Evolutionary conservation across 352 stramenopile genomes (phyloP).

Genomic region (Phytophthora chlamydospora): DNA sequence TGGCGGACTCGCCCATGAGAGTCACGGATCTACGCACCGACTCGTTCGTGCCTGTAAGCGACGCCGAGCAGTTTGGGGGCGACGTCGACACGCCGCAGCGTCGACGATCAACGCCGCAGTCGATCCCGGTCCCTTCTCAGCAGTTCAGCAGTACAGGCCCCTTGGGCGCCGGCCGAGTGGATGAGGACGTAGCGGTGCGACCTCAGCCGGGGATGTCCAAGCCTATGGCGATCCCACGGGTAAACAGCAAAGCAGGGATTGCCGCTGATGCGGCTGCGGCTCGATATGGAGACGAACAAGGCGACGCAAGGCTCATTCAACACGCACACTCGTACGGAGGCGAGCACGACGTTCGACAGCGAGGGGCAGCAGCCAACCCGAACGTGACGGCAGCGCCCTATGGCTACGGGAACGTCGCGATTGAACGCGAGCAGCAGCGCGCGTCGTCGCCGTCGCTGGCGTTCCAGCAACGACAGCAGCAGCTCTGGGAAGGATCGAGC

Average conservation of each 20-base stretch:
- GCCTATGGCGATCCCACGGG: slow-evolving; percentile 80
- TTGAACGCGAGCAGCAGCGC: slow-evolving; percentile 45
- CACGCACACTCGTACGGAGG: slow-evolving; percentile 77
- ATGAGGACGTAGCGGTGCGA: slow-evolving; percentile 24
- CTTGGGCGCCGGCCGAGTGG: slow-evolving; percentile 11
- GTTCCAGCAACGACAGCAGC: slow-evolving; percentile 41
- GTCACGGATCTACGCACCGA: slow-evolving; percentile 29
- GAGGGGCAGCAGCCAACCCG: slow-evolving; percentile 51
- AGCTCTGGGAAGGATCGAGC: slow-evolving; percentile 40
- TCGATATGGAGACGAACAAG: slow-evolving; percentile 28
- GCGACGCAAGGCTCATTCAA: slow-evolving; percentile 41
- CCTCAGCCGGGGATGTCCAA: slow-evolving; percentile 62
- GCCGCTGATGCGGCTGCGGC: slow-evolving; percentile 30
- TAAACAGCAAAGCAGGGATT: slow-evolving; percentile 41
- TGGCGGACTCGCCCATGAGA: slow-evolving; percentile 25
- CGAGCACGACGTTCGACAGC: slow-evolving; percentile 52
- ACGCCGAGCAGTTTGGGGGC: slow-evolving; percentile 32
- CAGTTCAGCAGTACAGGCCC: slow-evolving; percentile 27
- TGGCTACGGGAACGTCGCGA: slow-evolving; percentile 78
- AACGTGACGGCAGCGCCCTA: slow-evolving; percentile 77
- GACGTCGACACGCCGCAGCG: slow-evolving; percentile 25
- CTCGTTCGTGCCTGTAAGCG: slow-evolving; percentile 49
- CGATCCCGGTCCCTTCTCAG: slow-evolving; percentile 32
- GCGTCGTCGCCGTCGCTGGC: slow-evolving; percentile 36
- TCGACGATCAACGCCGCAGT: slow-evolving; percentile 50